Conservation (phyloP, 129 eudicot species). For the Ambrosia artemisiifolia region DNA sequence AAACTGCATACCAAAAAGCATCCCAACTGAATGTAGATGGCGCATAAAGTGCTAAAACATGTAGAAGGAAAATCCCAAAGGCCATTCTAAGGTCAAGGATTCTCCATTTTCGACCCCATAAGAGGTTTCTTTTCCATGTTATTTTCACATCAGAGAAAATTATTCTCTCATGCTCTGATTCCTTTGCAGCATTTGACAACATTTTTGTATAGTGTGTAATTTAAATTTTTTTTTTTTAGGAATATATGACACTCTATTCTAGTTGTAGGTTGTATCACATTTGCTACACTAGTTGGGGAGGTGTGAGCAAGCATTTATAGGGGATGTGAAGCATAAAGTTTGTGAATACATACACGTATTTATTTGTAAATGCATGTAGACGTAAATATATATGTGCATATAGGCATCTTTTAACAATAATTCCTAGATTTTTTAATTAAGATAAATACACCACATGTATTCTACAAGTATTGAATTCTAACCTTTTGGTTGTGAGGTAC, state of each 20-base stretch:
- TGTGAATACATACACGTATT: too few species aligned
- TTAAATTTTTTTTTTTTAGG: too few species aligned
- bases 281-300: neutral
- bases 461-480: too few species aligned
- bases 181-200: constrained; percentile 7
- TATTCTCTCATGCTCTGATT: constrained; percentile 26
- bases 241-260: neutral
- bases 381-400: too few species aligned
- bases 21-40: too few species aligned
- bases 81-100: constrained; percentile 40
- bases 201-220: neutral
- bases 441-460: too few species aligned
- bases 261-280: neutral
- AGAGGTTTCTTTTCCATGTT: constrained; percentile 43
- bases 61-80: constrained; percentile 41
- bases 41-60: constrained; percentile 24
- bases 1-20: constrained; percentile 49
- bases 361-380: too few species aligned
- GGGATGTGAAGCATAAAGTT: neutral
- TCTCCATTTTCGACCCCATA: constrained; percentile 61
- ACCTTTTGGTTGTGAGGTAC: too few species aligned
- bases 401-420: too few species aligned
- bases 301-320: constrained; percentile 7
- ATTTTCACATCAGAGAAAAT: constrained; percentile 57
- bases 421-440: too few species aligned